phyloP scores from a whole-genome alignment of 441 rosid genomes.

The Populus hybrid region DNA sequence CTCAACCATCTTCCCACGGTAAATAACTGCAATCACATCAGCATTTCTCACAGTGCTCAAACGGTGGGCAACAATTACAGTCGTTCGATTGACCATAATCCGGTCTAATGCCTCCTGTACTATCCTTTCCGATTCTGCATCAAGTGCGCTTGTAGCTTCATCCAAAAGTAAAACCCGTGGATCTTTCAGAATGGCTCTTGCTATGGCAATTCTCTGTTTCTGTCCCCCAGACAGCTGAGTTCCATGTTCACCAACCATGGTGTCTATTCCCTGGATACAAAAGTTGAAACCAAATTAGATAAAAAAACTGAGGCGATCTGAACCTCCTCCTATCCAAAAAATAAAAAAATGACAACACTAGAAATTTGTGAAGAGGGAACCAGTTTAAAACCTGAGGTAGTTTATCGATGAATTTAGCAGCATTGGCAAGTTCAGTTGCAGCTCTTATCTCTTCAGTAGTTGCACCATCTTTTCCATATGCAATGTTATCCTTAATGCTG shows the following conservation, averaged over 20 bases:
- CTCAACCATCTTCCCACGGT: slow-evolving; percentile 63
- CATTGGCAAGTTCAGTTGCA: slow-evolving; percentile 73
- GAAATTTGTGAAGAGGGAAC: neutral
- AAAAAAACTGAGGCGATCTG: too few species aligned
- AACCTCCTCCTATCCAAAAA: too few species aligned
- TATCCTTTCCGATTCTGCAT: slow-evolving; percentile 67
- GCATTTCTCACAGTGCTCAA: slow-evolving; percentile 63
- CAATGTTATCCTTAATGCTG: slow-evolving; percentile 69
- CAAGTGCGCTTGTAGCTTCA: slow-evolving; percentile 84
- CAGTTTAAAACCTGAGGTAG: slow-evolving; percentile 57
- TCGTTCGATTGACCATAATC: slow-evolving; percentile 70
- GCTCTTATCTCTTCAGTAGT: slow-evolving; percentile 59
- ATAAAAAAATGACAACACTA: neutral
- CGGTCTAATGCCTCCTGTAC: slow-evolving; percentile 79
- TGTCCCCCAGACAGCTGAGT: slow-evolving; percentile 83
- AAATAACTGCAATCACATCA: slow-evolving; percentile 64
- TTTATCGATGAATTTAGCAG: slow-evolving; percentile 70
- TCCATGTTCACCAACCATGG: slow-evolving; percentile 89
- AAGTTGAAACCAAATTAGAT: slow-evolving; percentile 1
- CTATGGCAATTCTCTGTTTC: slow-evolving; percentile 81
- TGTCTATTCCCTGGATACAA: slow-evolving; percentile 57
- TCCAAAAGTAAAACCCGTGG: slow-evolving; percentile 70
- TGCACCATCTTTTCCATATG: slow-evolving; percentile 69
- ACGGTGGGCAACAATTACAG: slow-evolving; percentile 75
- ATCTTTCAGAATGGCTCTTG: slow-evolving; percentile 76